Evolutionary conservation across 805 yeast genomes (phyloP).

Genomic region (Candida nitratophila): DNA sequence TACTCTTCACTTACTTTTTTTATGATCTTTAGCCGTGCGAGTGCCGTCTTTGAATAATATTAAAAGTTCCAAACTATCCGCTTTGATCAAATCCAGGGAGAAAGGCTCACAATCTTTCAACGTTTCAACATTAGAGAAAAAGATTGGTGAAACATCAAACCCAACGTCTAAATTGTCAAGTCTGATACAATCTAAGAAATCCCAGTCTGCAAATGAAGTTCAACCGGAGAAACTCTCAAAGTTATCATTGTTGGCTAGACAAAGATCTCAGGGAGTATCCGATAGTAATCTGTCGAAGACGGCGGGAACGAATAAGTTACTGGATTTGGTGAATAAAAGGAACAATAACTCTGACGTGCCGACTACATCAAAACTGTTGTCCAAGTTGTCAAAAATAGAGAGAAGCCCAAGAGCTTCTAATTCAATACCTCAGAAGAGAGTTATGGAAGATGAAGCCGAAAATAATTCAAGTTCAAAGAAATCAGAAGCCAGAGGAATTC

Average conservation of each 20-base stretch:
- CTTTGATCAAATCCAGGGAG: neutral
- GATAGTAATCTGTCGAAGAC: too few species aligned
- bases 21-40: neutral
- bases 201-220: too few species aligned
- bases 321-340: neutral
- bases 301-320: neutral
- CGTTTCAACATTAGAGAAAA: too few species aligned
- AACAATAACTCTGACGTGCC: too few species aligned
- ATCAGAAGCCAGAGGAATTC: neutral
- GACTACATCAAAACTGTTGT: neutral
- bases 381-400: neutral
- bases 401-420: neutral
- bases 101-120: too few species aligned
- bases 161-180: neutral
- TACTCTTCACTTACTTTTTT: neutral
- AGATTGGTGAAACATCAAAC: too few species aligned
- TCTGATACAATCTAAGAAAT: neutral
- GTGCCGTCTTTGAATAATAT: neutral
- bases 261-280: too few species aligned
- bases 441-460: neutral
- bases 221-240: neutral
- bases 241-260: too few species aligned
- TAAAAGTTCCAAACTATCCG: neutral
- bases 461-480: neutral
- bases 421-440: neutral